Conservation (phyloP, 116 monocot genomes). For the Iris pallida region DNA sequence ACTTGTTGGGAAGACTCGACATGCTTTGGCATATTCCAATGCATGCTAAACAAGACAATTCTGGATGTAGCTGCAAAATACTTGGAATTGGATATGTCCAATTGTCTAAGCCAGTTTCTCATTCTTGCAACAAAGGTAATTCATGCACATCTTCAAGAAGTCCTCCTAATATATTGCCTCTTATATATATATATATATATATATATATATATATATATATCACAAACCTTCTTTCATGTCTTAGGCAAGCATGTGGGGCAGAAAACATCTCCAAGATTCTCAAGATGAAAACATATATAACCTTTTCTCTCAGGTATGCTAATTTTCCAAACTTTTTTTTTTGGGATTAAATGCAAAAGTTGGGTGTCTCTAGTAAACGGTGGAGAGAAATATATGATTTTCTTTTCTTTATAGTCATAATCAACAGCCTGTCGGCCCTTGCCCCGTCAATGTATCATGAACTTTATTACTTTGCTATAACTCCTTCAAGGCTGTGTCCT, state of each 20-base stretch:
- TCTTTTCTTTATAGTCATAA: too few species aligned
- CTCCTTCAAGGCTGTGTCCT: too few species aligned
- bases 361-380: too few species aligned
- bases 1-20: constrained; percentile 60
- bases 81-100: constrained; percentile 40
- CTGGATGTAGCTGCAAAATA: constrained; percentile 57
- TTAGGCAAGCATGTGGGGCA: constrained; percentile 75
- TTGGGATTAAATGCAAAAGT: not conserved
- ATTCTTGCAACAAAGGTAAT: constrained; percentile 75
- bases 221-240: constrained; percentile 11
- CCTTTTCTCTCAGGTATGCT: constrained; percentile 46
- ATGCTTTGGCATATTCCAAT: constrained; percentile 36
- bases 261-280: constrained; percentile 44
- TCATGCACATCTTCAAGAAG: not conserved
- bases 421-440: too few species aligned
- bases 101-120: constrained; percentile 45
- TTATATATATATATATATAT: too few species aligned
- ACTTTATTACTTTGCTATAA: too few species aligned
- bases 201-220: not conserved
- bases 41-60: constrained; percentile 55
- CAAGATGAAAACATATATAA: constrained; percentile 42
- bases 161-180: constrained; percentile 4
- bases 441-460: too few species aligned
- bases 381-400: too few species aligned
- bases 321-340: not conserved